These are phyloP conservation scores for Bipolaris zeicola DNA, from an alignment of 2,329 filamentous ascomycete genomes.

Conservation along the genomic window DNA sequence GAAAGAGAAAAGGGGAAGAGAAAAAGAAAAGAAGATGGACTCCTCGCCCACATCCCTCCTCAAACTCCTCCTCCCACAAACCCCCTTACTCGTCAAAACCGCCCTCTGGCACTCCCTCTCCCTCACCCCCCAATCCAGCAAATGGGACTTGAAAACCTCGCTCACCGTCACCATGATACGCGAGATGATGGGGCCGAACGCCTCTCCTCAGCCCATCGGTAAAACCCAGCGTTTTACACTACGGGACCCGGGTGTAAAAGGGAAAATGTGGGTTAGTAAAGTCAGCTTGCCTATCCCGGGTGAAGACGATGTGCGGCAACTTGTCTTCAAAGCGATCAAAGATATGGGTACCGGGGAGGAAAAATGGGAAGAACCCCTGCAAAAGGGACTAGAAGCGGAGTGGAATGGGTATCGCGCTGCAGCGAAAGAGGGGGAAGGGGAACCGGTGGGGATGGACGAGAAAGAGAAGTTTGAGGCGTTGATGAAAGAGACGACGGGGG, in stretches of 20 bases:
- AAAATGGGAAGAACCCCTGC: constrained; percentile 53
- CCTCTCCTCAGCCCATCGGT: constrained; percentile 32
- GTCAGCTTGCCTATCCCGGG: constrained; percentile 64
- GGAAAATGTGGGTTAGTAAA: constrained; percentile 79
- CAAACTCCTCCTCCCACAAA: constrained; percentile 43
- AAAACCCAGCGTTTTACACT: constrained; percentile 64
- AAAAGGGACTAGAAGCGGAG: constrained; percentile 68
- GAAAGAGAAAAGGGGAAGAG: no score
- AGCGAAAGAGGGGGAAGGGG: constrained; percentile 56
- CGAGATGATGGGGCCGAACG: constrained; percentile 40
- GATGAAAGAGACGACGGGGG: constrained; percentile 69
- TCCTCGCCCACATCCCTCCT: constrained; percentile 41
- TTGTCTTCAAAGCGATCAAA: constrained; percentile 64
- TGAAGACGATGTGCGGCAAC: constrained; percentile 58
- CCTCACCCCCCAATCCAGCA: constrained; percentile 70
- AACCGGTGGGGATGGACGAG: constrained; percentile 63
- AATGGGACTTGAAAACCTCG: constrained; percentile 79
- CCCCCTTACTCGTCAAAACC: constrained; percentile 68
- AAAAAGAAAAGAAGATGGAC: constrained; percentile 33
- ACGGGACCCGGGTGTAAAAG: constrained; percentile 72
- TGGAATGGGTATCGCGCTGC: constrained; percentile 73
- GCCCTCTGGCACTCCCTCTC: constrained; percentile 68
- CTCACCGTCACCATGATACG: constrained; percentile 75
- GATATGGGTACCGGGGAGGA: constrained; percentile 53
- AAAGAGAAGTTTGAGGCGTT: constrained; percentile 67